Evolutionary conservation across 257 asterid species (phyloP).

Genomic region (Solanum corneliomulleri): DNA sequence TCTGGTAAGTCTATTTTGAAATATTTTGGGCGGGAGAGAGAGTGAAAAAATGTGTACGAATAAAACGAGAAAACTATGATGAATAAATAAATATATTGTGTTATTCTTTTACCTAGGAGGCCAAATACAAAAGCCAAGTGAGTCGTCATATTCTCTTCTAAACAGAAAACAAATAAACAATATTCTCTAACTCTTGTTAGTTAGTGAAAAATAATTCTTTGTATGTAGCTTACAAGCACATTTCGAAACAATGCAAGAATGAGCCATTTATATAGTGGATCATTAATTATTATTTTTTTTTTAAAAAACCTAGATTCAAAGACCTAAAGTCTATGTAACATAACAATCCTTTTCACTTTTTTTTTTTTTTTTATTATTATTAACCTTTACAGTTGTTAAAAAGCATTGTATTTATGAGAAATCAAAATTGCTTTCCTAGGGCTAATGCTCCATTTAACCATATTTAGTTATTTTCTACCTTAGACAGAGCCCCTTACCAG

Average conservation of each 20-base stretch:
- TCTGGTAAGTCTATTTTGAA: neutral
- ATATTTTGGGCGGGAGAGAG: neutral
- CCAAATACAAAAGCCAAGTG: constrained; percentile 35
- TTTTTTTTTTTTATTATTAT: neutral
- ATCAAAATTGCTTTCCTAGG: neutral
- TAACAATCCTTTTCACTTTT: neutral
- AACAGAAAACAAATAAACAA: neutral
- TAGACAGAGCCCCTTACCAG: neutral
- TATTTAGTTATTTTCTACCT: neutral
- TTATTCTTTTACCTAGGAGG: constrained; percentile 26
- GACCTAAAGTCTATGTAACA: neutral
- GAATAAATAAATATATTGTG: neutral
- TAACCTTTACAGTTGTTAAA: constrained; percentile 1
- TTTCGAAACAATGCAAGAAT: neutral
- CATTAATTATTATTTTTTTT: neutral
- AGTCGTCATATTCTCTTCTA: neutral
- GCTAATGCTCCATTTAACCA: constrained; percentile 1
- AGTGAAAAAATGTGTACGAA: neutral
- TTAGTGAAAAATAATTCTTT: neutral
- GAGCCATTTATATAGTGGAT: neutral
- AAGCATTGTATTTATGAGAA: neutral
- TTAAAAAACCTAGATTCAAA: neutral
- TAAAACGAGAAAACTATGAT: too few relatives aligned
- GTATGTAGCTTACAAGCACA: neutral
- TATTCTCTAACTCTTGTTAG: neutral